Base-by-base conservation (phyloP, 257 asterid species). In the Nicotiana undulata region DNA sequence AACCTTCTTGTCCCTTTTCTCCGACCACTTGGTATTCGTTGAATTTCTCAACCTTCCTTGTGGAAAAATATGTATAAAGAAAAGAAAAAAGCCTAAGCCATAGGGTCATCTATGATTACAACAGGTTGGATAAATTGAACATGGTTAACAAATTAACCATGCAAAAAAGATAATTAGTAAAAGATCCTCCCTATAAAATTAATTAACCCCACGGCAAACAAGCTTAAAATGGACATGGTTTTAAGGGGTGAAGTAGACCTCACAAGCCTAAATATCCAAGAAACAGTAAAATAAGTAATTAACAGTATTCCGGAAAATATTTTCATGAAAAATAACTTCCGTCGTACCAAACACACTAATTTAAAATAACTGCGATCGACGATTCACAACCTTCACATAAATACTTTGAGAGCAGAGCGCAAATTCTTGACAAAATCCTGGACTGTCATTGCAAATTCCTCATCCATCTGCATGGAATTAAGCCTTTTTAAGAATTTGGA, bases 351-450 rank as follows among this genome's bases (percentile, higher is more conserved):
- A 64, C 5, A 17, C 10, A n/a, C 20, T 40, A 40, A 40, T 40
- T 52, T 31, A 12, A n/a, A 80, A 44, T 60, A n/a, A 63, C 1
- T 59, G 15, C 0, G 20, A 60, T 3, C 7, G 18, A 8, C 17
- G 51, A 59, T 44, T 40, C 70, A 65, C 76, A 63, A 29, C 18
- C 61, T 61, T 84, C 85, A 82, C 32, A 68, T 82, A 66, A 82
- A 75, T 76, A 51, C 74, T 65, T 87, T 85, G 55, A 87, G 82
- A 20, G 88, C 75, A 11, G 90, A 31, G 37, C 79, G 55, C 72
- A 87, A 78, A 80, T 83, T 82, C 82, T 77, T 85, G 82, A 81
- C 86, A 44, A 87, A 80, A 82, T 85, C 90, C 82, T 82, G 81
- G 59, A 80, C 55, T 51, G 90, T 82, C 88, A 83, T 64, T 75